Conservation (phyloP, 2,329 filamentous ascomycete species). For the Fusarium chaquense region DNA sequence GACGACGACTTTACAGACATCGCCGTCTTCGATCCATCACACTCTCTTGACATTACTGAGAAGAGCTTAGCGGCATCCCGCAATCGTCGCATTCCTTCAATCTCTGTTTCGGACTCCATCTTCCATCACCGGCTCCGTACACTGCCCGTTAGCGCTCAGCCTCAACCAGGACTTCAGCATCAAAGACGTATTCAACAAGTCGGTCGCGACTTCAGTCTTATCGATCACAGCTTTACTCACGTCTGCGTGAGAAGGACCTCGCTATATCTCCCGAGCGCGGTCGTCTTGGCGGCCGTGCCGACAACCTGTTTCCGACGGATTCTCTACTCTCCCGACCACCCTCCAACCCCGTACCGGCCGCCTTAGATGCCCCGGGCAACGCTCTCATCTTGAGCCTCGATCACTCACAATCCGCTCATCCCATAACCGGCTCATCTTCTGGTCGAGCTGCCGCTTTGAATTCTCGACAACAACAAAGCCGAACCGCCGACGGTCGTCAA, state of each 20-base stretch:
- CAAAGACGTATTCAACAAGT: conserved; percentile 20
- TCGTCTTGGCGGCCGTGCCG: conserved; percentile 61
- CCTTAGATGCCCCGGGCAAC: conserved; percentile 49
- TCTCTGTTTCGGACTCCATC: conserved; percentile 23
- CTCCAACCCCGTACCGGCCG: conserved; percentile 43
- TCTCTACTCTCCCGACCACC: conserved; percentile 55
- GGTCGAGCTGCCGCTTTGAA: conserved; percentile 41
- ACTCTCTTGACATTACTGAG: conserved; percentile 17
- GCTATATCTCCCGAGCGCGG: conserved; percentile 53
- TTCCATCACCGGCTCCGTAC: conserved; percentile 39
- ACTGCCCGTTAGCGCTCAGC: conserved; percentile 26
- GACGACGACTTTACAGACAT: conserved; percentile 7
- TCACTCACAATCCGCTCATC: conserved; percentile 51
- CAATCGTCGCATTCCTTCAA: conserved; percentile 38
- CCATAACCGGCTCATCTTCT: conserved; percentile 40
- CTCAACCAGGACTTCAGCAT: conserved; percentile 2
- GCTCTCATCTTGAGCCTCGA: conserved; percentile 47
- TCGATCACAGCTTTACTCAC: conserved; percentile 33
- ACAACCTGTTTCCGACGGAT: conserved; percentile 61
- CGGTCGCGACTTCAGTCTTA: conserved; percentile 10
- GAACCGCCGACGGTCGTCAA: conserved; percentile 34
- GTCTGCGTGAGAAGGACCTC: conserved; percentile 44
- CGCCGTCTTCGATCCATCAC: not conserved
- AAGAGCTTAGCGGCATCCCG: conserved; percentile 26
- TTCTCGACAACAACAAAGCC: conserved; percentile 16